These are phyloP conservation scores for Kwoniella sp. DNA, from an alignment of 768 basidiomycete species.

Conservation along the genomic window DNA sequence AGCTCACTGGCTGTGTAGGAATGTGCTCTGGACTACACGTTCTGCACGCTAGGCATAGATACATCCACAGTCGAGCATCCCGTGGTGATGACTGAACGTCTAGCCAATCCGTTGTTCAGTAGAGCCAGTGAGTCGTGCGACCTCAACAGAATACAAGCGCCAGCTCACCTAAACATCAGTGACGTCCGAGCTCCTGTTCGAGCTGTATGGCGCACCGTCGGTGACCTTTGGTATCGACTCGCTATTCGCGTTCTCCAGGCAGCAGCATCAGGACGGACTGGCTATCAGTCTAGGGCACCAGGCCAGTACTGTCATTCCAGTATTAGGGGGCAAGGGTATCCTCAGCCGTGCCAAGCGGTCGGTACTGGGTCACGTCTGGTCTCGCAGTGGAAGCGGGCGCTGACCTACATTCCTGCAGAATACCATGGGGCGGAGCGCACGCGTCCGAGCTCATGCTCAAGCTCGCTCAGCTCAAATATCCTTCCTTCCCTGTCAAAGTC, in stretches of 20 bases:
- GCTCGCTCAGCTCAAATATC: slow-evolving; percentile 90
- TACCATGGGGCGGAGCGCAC: slow-evolving; percentile 90
- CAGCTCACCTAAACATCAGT: slow-evolving; percentile 54
- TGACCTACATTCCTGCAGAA: slow-evolving; percentile 54
- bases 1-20: slow-evolving; percentile 59
- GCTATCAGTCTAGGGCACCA: slow-evolving; percentile 87
- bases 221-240: slow-evolving; percentile 84
- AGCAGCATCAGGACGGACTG: slow-evolving; percentile 68
- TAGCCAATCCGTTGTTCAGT: slow-evolving; percentile 83
- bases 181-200: slow-evolving; percentile 94
- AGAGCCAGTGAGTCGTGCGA: slow-evolving; percentile 62
- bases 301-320: slow-evolving; percentile 83
- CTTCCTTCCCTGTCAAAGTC: slow-evolving; percentile 81
- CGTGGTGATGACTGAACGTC: slow-evolving; percentile 85
- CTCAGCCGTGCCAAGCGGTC: slow-evolving; percentile 83
- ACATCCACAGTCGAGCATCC: slow-evolving; percentile 74
- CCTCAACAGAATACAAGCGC: not conserved
- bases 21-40: slow-evolving; percentile 86
- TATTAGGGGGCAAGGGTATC: slow-evolving; percentile 74
- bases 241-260: slow-evolving; percentile 86
- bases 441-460: slow-evolving; percentile 88
- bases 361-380: slow-evolving; percentile 19
- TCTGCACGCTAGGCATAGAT: slow-evolving; percentile 79
- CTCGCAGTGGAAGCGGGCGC: not conserved
- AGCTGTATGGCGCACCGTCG: slow-evolving; percentile 79